Evolutionary conservation across 345 rosid genomes (phyloP), one percentile per base, ranked within the genome.

Genomic region (Euphorbia pulcherrima): DNA sequence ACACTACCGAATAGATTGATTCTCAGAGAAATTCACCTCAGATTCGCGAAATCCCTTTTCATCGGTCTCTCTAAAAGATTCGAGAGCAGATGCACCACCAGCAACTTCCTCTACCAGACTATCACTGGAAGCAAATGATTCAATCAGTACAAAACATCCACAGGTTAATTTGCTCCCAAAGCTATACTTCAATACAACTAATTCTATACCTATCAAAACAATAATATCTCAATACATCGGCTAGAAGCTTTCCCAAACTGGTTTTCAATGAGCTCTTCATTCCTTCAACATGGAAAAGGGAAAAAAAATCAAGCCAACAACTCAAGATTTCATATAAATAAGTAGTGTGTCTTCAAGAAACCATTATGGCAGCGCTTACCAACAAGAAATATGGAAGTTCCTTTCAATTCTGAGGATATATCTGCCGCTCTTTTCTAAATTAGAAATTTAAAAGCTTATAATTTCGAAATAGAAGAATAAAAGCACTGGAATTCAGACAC

Each of bases 71-170:
- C 72, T 81, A 1, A 81, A 74, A 74, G 80, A 67, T 78, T 84
- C 78, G 68, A 81, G 86, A 1, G 89, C 81, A 65, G 71, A 71
- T 80, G 79, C 85, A 60, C 96, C 97, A 20, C 97, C 93, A 46
- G 93, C 90, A 5, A 92, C 97, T 81, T 89, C 97, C 44, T 77
- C 81, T 3, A 93, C 84, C 83, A 93, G 78, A 70, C 77, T 83
- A 82, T 90, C 96, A 81, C 98, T 90, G 70, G 73, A 80, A 60
- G 69, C 18, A 50, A 13, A 68, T n/a, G 28, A 66, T 5, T 51
- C 56, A 65, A 77, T 59, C 8, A 14, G 50, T 44, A 16, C 8
- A 18, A 23, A 30, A 48, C 33, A 27, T 28, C 51, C 39, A 35
- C 35, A 6, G 17, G 5, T 6, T 59, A 11, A 44, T 65, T 56